These are phyloP conservation scores for Pezicula carpinea DNA, from an alignment of 2,329 filamentous ascomycete genomes.

Conservation along the genomic window DNA sequence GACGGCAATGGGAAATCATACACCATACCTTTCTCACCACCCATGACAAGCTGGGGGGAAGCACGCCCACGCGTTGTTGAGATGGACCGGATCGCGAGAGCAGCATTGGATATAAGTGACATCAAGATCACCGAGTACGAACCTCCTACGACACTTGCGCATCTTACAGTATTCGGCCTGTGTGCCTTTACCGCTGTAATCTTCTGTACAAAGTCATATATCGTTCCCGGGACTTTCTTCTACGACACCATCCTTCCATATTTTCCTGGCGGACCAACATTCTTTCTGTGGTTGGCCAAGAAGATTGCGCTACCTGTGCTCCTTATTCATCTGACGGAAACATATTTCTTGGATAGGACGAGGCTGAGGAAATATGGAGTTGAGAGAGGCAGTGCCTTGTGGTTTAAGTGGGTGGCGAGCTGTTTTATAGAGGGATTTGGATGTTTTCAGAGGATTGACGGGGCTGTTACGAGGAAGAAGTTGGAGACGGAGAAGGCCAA, in stretches of 20 bases:
- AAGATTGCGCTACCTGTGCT: constrained; percentile 55
- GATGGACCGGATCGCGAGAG: constrained; percentile 60
- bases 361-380: constrained; percentile 45
- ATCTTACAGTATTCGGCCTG: constrained; percentile 48
- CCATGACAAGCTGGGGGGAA: constrained; percentile 64
- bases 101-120: constrained; percentile 52
- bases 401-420: constrained; percentile 50
- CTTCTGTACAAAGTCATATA: constrained; percentile 44
- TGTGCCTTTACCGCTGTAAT: constrained; percentile 50
- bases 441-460: constrained; percentile 47
- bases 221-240: constrained; percentile 45
- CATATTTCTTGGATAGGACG: constrained; percentile 44
- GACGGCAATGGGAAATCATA: constrained; percentile 43
- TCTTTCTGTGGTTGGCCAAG: constrained; percentile 55
- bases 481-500: constrained; percentile 37
- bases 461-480: constrained; percentile 38
- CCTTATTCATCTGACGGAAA: constrained; percentile 61
- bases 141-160: constrained; percentile 28
- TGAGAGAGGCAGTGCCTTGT: constrained; percentile 36
- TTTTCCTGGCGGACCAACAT: constrained; percentile 53
- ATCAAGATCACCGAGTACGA: constrained; percentile 36
- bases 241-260: constrained; percentile 45
- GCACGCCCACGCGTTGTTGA: constrained; percentile 66
- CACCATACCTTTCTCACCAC: constrained; percentile 62
- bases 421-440: constrained; percentile 51